phyloP scores from a whole-genome alignment of 371 early-diverging fungal species.

The Mucor velutinosus region DNA sequence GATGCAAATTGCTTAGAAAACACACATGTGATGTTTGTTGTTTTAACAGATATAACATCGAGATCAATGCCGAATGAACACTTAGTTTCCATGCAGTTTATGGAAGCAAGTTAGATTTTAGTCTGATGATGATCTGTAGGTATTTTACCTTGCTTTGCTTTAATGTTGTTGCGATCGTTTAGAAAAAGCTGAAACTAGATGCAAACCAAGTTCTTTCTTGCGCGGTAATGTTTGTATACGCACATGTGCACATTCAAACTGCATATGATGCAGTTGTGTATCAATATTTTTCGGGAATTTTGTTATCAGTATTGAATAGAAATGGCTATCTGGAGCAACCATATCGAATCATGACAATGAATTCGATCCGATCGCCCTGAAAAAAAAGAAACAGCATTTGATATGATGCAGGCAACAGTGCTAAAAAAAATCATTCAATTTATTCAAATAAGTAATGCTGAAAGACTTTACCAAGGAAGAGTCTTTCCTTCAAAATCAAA shows the following conservation, averaged over 20 bases:
- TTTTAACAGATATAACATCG: background rate
- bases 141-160: background rate
- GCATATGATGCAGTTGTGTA: background rate
- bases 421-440: too few relatives aligned
- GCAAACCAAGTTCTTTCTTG: background rate
- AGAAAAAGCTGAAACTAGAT: background rate
- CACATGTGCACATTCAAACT: too few relatives aligned
- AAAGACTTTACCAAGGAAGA: constrained; percentile 29
- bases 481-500: constrained; percentile 15
- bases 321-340: too few relatives aligned
- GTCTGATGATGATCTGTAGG: background rate
- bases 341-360: too few relatives aligned
- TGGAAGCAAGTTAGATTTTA: background rate
- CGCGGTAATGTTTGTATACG: background rate
- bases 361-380: too few relatives aligned
- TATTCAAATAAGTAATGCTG: too few relatives aligned
- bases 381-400: background rate
- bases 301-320: background rate
- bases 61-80: background rate
- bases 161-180: background rate
- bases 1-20: background rate
- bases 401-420: too few relatives aligned
- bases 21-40: background rate
- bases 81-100: too few relatives aligned
- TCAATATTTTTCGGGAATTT: background rate